Percentiles rank a stretch among this genome's conserved stretches.
Evolutionary conservation across 2,329 filamentous ascomycete genomes (phyloP).

Genomic region (Curvularia sp.): DNA sequence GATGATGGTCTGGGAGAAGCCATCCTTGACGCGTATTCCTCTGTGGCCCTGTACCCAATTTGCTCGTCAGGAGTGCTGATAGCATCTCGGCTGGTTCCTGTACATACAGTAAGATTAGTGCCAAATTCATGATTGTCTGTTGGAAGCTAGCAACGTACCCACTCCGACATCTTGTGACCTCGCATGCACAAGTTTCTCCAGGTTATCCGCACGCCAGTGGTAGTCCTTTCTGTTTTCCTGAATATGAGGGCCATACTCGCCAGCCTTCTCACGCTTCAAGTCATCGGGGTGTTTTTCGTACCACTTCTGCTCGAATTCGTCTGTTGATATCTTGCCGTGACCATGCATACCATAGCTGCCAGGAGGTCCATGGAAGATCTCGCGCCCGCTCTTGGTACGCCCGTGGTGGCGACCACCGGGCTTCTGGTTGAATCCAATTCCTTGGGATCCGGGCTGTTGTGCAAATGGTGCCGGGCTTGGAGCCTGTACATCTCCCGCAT

Average conservation of each 20-base stretch:
- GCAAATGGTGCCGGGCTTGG: slow-evolving; percentile 75
- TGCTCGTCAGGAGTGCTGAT: slow-evolving; percentile 86
- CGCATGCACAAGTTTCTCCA: slow-evolving; percentile 88
- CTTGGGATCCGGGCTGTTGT: slow-evolving; percentile 48
- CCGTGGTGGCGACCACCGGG: slow-evolving; percentile 61
- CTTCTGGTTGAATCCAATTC: slow-evolving; percentile 63
- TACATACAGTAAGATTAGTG: slow-evolving; percentile 53
- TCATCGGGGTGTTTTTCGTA: slow-evolving; percentile 90
- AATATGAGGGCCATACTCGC: slow-evolving; percentile 66
- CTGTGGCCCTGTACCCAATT: slow-evolving; percentile 84
- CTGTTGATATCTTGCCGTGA: slow-evolving; percentile 75
- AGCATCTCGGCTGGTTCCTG: slow-evolving; percentile 69
- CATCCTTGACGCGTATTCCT: slow-evolving; percentile 81
- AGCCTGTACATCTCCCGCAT: slow-evolving; percentile 94
- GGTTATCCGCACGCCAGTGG: slow-evolving; percentile 85
- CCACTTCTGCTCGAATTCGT: slow-evolving; percentile 90
- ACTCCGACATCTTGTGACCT: slow-evolving; percentile 58
- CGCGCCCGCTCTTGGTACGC: slow-evolving; percentile 75
- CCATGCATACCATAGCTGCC: slow-evolving; percentile 94
- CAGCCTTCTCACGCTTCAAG: slow-evolving; percentile 74
- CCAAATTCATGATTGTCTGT: slow-evolving; percentile 47
- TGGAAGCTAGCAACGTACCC: slow-evolving; percentile 53
- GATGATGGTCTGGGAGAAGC: slow-evolving; percentile 69
- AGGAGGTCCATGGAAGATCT: slow-evolving; percentile 73
- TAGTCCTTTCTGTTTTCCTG: slow-evolving; percentile 72